Conservation (phyloP, 2,329 filamentous ascomycete genomes). For the Volutella citrinella region DNA sequence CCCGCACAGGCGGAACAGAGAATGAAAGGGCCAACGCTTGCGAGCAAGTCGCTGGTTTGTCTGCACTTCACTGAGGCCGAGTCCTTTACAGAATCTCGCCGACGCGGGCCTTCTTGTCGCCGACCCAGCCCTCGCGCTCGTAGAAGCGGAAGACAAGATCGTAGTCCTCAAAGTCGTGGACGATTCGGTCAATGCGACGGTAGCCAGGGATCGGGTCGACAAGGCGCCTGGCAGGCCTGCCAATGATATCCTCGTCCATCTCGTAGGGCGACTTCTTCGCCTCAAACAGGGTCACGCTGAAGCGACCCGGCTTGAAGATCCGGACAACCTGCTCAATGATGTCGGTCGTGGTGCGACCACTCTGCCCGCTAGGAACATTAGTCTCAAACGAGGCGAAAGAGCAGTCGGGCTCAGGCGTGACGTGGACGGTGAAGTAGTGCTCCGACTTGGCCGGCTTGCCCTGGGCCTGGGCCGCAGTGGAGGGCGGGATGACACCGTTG, state of each 20-base stretch:
- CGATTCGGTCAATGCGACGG: slow-evolving; percentile 85
- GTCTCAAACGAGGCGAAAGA: slow-evolving; percentile 98
- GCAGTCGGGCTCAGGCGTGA: slow-evolving; percentile 94
- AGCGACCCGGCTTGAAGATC: slow-evolving; percentile 97
- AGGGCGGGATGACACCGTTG: slow-evolving; percentile 88
- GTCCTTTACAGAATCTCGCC: slow-evolving; percentile 49
- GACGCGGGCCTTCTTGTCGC: slow-evolving; percentile 50
- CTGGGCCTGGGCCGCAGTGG: slow-evolving; percentile 42
- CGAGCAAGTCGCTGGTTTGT: too few species aligned
- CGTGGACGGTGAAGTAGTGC: slow-evolving; percentile 98
- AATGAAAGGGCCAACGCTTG: too few species aligned
- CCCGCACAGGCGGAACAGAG: too few species aligned
- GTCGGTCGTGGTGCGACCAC: slow-evolving; percentile 82
- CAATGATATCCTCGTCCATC: slow-evolving; percentile 39
- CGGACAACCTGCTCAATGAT: slow-evolving; percentile 90
- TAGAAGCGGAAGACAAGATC: slow-evolving; percentile 97
- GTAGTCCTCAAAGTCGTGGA: slow-evolving; percentile 96
- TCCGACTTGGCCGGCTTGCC: slow-evolving; percentile 49
- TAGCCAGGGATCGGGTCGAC: slow-evolving; percentile 86
- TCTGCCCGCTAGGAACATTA: slow-evolving; percentile 88
- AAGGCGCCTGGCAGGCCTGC: slow-evolving; percentile 39
- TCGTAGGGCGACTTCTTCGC: slow-evolving; percentile 62
- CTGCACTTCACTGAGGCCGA: too few species aligned
- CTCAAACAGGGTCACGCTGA: slow-evolving; percentile 95
- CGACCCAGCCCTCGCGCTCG: slow-evolving; percentile 77